Evolutionary conservation across 2,329 filamentous ascomycete genomes (phyloP), one percentile per base, ranked within the genome.

Genomic region (Colletotrichum endophyticum): DNA sequence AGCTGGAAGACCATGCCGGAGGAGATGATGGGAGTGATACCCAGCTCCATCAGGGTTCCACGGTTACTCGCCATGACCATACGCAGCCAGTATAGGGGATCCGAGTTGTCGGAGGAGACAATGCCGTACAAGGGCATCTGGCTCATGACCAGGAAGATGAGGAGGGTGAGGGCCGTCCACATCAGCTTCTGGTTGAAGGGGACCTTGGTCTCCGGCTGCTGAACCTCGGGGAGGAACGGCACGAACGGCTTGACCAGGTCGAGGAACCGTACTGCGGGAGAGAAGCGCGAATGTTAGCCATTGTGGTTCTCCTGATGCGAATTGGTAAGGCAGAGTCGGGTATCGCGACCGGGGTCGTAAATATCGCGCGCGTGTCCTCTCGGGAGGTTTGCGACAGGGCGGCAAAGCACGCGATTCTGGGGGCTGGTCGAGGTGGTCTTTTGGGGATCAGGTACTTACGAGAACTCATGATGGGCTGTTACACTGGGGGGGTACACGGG

Each of bases 1-100:
- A 99, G 96, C 94, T 99, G 97, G 93, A 99, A 99, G 84, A 99
- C 96, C 97, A 99, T 99, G 88, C 97, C 97, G 49, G 97, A 99
- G 77, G 97, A 98, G 89, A 99, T 99, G 88, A 99, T 99, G 82
- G 98, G 98, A 28, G 97, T 98, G 82, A 99, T 97, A 90, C 96
- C 96, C 89, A 98, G 85, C 85, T 98, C 96, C 96, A 98, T 98
- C 86, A 98, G 87, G 30, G 96, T 98, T 87, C 96, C 96, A 84
- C 96, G 93, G 87, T 99, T 99, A 94, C 95, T 98, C 84, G 97
- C 97, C 92, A 99, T 93, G 93, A 99, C 98, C 96, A 99, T 99
- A 88, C 97, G 95, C 84, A 99, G 92, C 97, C 97, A 99, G 93
- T 99, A 99, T 83, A 99, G 91, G 81, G 97, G 98, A 89, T 99